Percentiles rank a stretch among this genome's conserved stretches.
These are phyloP conservation scores for Myxozyma melibiosi DNA, from an alignment of 805 yeast species.

Conservation along the genomic window DNA sequence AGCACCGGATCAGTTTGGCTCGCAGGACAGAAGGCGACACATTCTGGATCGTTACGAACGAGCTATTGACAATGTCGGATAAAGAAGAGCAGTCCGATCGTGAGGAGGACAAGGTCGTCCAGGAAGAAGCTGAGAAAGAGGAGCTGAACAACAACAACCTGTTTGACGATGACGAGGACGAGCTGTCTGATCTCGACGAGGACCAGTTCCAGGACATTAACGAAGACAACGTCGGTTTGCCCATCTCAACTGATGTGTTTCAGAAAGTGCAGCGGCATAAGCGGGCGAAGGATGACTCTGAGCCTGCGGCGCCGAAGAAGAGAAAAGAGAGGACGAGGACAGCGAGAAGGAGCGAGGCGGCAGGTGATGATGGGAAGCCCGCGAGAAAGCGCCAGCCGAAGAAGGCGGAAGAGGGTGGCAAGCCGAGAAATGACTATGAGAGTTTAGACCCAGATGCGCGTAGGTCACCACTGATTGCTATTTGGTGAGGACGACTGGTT, in stretches of 20 bases:
- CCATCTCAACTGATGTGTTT: conserved; percentile 46
- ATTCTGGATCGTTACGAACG: too few species aligned
- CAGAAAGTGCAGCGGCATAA: conserved; percentile 43
- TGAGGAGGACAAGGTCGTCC: background rate
- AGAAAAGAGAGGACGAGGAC: conserved; percentile 26
- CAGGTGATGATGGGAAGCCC: background rate
- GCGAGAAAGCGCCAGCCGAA: conserved; percentile 17
- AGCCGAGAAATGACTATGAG: conserved; percentile 10
- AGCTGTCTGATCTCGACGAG: conserved; percentile 47
- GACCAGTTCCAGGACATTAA: conserved; percentile 43
- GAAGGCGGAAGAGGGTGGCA: conserved; percentile 21
- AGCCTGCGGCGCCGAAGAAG: conserved; percentile 24
- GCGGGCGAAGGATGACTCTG: conserved; percentile 28
- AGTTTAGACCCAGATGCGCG: conserved; percentile 21
- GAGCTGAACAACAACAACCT: background rate
- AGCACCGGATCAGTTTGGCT: too few species aligned
- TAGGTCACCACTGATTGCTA: background rate
- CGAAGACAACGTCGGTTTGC: conserved; percentile 37
- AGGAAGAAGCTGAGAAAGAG: conserved; percentile 8
- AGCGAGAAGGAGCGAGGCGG: conserved; percentile 7
- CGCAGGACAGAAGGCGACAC: too few species aligned
- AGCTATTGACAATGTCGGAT: too few species aligned
- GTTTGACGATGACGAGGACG: conserved; percentile 37
- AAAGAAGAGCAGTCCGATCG: background rate
- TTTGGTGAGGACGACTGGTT: background rate